These are phyloP conservation scores for Ganoderma boninense DNA, from an alignment of 1,284 basidiomycete species.

Conservation along the genomic window DNA sequence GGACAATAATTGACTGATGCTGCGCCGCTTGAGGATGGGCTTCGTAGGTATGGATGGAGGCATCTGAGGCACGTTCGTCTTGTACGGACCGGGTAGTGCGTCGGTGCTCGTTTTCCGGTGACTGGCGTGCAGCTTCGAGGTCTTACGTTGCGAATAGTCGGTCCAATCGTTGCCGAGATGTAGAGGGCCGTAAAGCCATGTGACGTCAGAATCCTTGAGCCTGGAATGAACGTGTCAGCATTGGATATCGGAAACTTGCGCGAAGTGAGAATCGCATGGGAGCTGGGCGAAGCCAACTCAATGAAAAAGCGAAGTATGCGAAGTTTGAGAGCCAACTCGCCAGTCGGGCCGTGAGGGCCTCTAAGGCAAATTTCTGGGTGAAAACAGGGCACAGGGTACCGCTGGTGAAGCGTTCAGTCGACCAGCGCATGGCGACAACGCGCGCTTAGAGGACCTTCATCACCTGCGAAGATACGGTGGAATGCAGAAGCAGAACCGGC, in stretches of 20 bases:
- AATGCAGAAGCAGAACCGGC: slow-evolving; percentile 13
- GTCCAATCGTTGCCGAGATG: slow-evolving; percentile 89
- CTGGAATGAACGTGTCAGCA: slow-evolving; percentile 53
- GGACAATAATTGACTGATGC: slow-evolving; percentile 89
- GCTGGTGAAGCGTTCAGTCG: neutral
- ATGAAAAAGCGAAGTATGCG: neutral
- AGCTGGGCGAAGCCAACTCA: neutral
- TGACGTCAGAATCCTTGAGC: slow-evolving; percentile 99
- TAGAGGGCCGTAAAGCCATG: slow-evolving; percentile 98
- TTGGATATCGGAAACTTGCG: slow-evolving; percentile 9
- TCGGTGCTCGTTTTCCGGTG: slow-evolving; percentile 39
- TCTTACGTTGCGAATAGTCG: slow-evolving; percentile 55
- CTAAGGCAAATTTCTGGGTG: neutral
- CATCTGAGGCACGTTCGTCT: slow-evolving; percentile 31
- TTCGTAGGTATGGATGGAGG: slow-evolving; percentile 61
- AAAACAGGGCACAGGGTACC: neutral
- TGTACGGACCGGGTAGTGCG: slow-evolving; percentile 46
- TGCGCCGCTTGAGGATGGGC: slow-evolving; percentile 96
- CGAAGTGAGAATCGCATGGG: neutral
- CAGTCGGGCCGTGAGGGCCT: neutral
- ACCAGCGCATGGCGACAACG: neutral
- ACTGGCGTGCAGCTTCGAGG: slow-evolving; percentile 24
- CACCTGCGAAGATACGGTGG: neutral
- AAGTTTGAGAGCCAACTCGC: neutral
- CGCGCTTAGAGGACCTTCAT: neutral